These are phyloP conservation scores for Pezizomycotina sp. DNA, from an alignment of 2,329 filamentous ascomycete genomes.

Conservation along the genomic window DNA sequence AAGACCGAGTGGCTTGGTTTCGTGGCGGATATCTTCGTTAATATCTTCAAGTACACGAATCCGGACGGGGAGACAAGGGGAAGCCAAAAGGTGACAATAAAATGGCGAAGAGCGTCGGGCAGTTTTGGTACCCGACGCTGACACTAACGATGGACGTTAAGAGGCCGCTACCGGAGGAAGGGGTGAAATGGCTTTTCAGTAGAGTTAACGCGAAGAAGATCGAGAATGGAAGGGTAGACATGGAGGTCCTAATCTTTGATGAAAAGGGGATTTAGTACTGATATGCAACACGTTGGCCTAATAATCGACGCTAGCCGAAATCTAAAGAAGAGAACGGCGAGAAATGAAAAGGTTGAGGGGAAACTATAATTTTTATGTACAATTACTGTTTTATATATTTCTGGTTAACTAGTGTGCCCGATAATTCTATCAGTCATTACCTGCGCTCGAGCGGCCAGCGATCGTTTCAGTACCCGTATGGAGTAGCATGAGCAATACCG, in stretches of 20 bases:
- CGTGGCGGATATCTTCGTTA: conserved; percentile 27
- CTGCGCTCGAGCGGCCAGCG: too few relatives aligned
- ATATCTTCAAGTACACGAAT: conserved; percentile 26
- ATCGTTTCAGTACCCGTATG: too few relatives aligned
- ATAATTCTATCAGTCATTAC: too few relatives aligned
- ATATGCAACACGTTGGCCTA: conserved; percentile 52
- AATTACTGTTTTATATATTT: too few relatives aligned
- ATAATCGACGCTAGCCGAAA: conserved; percentile 50
- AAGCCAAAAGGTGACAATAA: conserved; percentile 23
- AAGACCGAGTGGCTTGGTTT: conserved; percentile 22
- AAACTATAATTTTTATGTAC: too few relatives aligned
- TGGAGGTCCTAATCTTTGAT: conserved; percentile 54
- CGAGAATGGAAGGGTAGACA: conserved; percentile 54
- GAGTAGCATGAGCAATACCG: too few relatives aligned
- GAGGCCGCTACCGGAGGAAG: conserved; percentile 48
- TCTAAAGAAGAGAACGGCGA: conserved; percentile 35
- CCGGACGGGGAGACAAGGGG: conserved; percentile 20
- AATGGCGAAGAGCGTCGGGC: conserved; percentile 26
- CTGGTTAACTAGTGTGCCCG: too few relatives aligned
- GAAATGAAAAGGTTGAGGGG: too few relatives aligned
- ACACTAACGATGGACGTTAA: conserved; percentile 63
- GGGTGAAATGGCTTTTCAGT: conserved; percentile 56
- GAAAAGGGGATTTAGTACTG: conserved; percentile 46
- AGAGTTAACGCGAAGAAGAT: conserved; percentile 50
- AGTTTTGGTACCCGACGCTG: conserved; percentile 62